Conservation (phyloP, 2,329 filamentous ascomycete species). For the Neofusicoccum cordaticola region DNA sequence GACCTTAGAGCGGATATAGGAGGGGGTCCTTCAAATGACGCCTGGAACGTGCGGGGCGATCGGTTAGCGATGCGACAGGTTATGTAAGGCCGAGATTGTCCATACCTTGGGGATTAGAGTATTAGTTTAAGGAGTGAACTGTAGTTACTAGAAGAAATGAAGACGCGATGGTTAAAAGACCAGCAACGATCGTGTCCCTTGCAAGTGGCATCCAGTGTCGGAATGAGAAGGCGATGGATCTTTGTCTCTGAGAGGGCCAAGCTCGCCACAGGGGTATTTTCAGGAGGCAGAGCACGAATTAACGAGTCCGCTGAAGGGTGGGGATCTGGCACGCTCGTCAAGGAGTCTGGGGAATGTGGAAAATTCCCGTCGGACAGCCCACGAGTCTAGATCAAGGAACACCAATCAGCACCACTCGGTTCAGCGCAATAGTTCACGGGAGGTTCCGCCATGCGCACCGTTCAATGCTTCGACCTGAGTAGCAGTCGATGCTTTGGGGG, state of each 20-base stretch:
- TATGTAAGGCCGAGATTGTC: conserved; percentile 24
- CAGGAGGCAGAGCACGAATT: conserved; percentile 50
- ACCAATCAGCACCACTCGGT: conserved; percentile 20
- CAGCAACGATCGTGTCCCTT: conserved; percentile 36
- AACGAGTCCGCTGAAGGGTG: conserved; percentile 49
- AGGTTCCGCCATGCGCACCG: not conserved
- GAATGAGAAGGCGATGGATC: conserved; percentile 35
- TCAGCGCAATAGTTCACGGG: not conserved
- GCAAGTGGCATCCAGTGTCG: conserved; percentile 45
- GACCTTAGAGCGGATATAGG: conserved; percentile 31
- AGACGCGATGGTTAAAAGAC: conserved; percentile 32
- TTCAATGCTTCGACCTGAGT: conserved; percentile 11
- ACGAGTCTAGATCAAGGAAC: conserved; percentile 31
- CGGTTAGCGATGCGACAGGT: conserved; percentile 17
- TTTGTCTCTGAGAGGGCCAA: conserved; percentile 33
- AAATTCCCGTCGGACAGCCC: conserved; percentile 31
- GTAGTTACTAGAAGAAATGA: conserved; percentile 32
- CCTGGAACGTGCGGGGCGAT: conserved; percentile 16
- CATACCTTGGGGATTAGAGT: conserved; percentile 51
- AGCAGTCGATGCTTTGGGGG: conserved; percentile 17
- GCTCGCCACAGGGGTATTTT: conserved; percentile 33
- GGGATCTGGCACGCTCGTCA: conserved; percentile 35
- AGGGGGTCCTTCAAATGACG: conserved; percentile 17
- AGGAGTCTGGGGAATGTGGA: conserved; percentile 45
- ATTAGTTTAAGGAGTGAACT: conserved; percentile 42